Evolutionary conservation across 75 land plant species (phyloP).

Genomic region (Sequoia sempervirens): DNA sequence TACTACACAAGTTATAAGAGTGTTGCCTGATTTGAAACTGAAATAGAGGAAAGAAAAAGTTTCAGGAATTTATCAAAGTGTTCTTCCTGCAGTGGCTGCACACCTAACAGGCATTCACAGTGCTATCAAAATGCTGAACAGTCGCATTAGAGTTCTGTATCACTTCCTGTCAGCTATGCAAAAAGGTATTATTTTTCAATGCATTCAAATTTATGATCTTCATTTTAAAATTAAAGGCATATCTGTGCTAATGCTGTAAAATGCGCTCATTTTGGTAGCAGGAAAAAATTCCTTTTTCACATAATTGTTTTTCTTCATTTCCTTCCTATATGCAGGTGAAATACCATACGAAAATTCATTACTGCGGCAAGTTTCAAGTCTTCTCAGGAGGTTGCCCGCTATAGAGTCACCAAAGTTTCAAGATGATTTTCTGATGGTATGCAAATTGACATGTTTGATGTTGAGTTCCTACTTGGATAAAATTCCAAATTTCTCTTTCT

Average conservation of each 20-base stretch:
- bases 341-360: constrained; percentile 81
- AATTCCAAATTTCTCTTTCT: neutral
- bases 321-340: constrained; percentile 50
- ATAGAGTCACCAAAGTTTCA: constrained; percentile 94
- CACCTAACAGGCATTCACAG: constrained; percentile 97
- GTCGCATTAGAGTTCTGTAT: constrained; percentile 84
- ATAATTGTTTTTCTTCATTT: neutral
- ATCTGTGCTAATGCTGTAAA: neutral
- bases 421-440: constrained; percentile 96
- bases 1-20: neutral
- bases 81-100: constrained; percentile 80
- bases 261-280: neutral
- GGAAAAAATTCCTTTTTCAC: neutral
- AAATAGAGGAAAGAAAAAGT: neutral
- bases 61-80: neutral
- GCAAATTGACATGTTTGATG: neutral
- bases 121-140: constrained; percentile 98
- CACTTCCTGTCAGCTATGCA: constrained; percentile 86
- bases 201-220: neutral
- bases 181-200: constrained; percentile 52
- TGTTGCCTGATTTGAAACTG: constrained; percentile 4
- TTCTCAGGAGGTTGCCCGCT: constrained; percentile 90
- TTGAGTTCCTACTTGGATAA: neutral
- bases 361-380: constrained; percentile 92
- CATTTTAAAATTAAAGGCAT: neutral